Evolutionary conservation across 768 basidiomycete species (phyloP).

Genomic region (Leccinum olivaceopallidum): DNA sequence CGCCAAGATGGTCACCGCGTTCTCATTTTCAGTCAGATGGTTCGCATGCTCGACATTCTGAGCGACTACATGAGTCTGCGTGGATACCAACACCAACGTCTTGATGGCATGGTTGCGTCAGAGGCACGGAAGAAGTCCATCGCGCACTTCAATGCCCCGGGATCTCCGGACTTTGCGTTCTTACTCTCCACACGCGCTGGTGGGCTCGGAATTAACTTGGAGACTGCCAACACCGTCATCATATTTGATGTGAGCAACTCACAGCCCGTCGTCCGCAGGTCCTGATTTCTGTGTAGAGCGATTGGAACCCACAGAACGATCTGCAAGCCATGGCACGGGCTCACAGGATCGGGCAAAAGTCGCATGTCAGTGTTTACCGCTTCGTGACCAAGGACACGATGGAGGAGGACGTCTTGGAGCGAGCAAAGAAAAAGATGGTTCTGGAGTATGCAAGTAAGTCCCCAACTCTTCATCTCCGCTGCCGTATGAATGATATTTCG

Average conservation of each 20-base stretch:
- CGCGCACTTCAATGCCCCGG: conserved; percentile 93
- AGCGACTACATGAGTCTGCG: conserved; percentile 94
- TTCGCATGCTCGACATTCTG: conserved; percentile 96
- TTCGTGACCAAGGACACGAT: conserved; percentile 99
- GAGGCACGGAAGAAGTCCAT: conserved; percentile 95
- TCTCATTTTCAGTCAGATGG: conserved; percentile 99
- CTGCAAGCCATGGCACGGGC: conserved; percentile 99
- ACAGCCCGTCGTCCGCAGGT: neutral
- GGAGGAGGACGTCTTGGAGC: conserved; percentile 97
- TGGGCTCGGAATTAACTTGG: conserved; percentile 96
- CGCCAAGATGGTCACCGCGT: conserved; percentile 94
- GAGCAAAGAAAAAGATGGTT: conserved; percentile 99
- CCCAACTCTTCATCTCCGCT: conserved; percentile 17
- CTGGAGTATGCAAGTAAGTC: conserved; percentile 97
- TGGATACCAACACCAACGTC: conserved; percentile 88
- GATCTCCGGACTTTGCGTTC: conserved; percentile 95
- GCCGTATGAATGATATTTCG: conserved; percentile 10
- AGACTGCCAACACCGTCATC: conserved; percentile 98
- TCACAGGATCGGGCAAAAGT: conserved; percentile 98
- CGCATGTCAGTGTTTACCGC: conserved; percentile 97
- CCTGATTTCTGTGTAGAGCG: conserved; percentile 60
- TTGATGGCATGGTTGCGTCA: conserved; percentile 94
- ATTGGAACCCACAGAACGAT: conserved; percentile 99
- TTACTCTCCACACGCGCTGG: conserved; percentile 95
- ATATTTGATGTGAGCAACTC: conserved; percentile 85